Evolutionary conservation across 352 stramenopile species (phyloP).

Genomic region (Pythium scleroteichum): DNA sequence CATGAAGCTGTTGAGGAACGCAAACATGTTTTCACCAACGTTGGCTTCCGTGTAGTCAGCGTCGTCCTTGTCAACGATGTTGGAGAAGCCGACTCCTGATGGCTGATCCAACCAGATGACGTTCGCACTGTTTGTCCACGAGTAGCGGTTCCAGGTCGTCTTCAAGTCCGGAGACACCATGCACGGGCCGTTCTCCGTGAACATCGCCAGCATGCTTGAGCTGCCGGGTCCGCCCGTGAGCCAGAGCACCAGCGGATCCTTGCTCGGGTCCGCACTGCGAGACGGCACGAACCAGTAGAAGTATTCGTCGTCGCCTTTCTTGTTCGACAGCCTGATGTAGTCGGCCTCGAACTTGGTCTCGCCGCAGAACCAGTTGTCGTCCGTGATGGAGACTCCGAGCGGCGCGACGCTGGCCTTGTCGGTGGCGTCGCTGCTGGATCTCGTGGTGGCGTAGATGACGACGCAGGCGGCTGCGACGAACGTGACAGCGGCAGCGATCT

Average conservation of each 20-base stretch:
- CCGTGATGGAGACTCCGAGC: constrained; percentile 18
- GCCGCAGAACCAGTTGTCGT: constrained; percentile 26
- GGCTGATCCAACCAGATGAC: constrained; percentile 55
- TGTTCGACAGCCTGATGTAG: constrained; percentile 54
- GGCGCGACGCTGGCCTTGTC: background rate
- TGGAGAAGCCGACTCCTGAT: constrained; percentile 47
- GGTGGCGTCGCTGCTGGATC: background rate
- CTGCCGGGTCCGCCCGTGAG: constrained; percentile 50
- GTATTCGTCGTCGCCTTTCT: constrained; percentile 50
- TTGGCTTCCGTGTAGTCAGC: constrained; percentile 34
- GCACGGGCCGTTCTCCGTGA: constrained; percentile 59
- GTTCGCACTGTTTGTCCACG: constrained; percentile 55
- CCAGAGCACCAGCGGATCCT: constrained; percentile 56
- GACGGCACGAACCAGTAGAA: constrained; percentile 75
- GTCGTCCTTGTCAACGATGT: constrained; percentile 37
- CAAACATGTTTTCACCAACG: constrained; percentile 53
- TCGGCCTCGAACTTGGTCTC: constrained; percentile 38
- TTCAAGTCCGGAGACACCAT: constrained; percentile 24
- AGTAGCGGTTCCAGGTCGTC: constrained; percentile 39
- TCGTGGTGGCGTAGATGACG: constrained; percentile 14
- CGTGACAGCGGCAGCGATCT: constrained; percentile 19
- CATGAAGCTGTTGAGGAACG: constrained; percentile 57
- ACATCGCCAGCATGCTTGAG: constrained; percentile 35
- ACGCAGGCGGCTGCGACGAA: constrained; percentile 8
- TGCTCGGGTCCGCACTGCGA: constrained; percentile 26